Evolutionary conservation across 495 filamentous ascomycete genomes (phyloP).

Genomic region (Neohortaea acidophila): DNA sequence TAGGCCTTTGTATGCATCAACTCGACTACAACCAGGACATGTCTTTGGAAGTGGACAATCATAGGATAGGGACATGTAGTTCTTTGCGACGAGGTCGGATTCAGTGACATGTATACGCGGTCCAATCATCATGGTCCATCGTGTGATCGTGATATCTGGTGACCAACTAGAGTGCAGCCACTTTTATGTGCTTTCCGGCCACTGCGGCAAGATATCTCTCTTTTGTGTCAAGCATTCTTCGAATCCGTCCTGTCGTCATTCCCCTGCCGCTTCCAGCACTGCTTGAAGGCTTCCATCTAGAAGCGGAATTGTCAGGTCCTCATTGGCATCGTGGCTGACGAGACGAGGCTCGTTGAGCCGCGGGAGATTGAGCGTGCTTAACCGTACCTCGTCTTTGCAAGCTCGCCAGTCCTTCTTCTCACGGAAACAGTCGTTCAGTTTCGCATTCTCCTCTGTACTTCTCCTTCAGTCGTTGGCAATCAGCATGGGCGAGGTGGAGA

Average conservation of each 20-base stretch:
- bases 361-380: slow-evolving; percentile 4
- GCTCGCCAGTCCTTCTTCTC: slow-evolving; percentile 91
- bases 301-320: too few species aligned
- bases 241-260: slow-evolving; percentile 70
- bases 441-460: slow-evolving; percentile 62
- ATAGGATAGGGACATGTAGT: too few species aligned
- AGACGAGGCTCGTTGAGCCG: not conserved
- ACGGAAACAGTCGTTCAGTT: slow-evolving; percentile 87
- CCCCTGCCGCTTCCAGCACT: slow-evolving; percentile 85
- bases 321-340: slow-evolving; percentile 1
- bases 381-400: slow-evolving; percentile 74
- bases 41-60: too few species aligned
- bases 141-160: too few species aligned
- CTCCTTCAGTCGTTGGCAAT: slow-evolving; percentile 1
- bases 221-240: slow-evolving; percentile 47
- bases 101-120: too few species aligned
- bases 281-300: slow-evolving; percentile 90
- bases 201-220: too few species aligned
- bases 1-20: too few species aligned
- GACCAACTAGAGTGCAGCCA: too few species aligned
- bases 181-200: too few species aligned
- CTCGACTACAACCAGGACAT: too few species aligned
- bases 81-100: too few species aligned
- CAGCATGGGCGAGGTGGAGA: not conserved
- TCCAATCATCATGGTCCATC: too few species aligned